These are phyloP conservation scores for Marasmius tenuissimus DNA, from an alignment of 1,284 basidiomycete genomes.

Conservation along the genomic window DNA sequence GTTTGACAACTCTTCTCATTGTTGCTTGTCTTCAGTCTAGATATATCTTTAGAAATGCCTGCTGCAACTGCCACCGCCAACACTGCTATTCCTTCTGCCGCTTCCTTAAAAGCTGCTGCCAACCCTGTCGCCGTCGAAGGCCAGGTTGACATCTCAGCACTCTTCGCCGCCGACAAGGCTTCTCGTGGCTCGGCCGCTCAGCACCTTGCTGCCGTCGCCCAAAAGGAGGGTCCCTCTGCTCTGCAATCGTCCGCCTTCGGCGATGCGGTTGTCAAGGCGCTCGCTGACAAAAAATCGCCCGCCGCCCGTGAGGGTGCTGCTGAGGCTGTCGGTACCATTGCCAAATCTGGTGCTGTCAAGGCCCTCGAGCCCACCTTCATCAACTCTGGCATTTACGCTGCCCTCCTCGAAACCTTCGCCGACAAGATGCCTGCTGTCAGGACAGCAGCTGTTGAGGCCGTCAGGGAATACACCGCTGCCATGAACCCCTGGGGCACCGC, in stretches of 20 bases:
- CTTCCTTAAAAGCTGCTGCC: slow-evolving; percentile 64
- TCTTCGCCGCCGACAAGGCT: slow-evolving; percentile 76
- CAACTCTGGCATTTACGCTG: slow-evolving; percentile 81
- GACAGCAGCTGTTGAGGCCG: slow-evolving; percentile 84
- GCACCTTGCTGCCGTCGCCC: slow-evolving; percentile 70
- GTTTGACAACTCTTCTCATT: neutral
- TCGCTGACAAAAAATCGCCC: slow-evolving; percentile 89
- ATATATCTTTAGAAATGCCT: slow-evolving; percentile 58
- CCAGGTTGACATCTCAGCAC: slow-evolving; percentile 62
- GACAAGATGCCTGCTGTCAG: slow-evolving; percentile 90
- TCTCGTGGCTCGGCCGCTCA: slow-evolving; percentile 70
- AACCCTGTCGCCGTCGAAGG: slow-evolving; percentile 50
- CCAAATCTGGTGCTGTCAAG: slow-evolving; percentile 78
- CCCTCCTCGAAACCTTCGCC: slow-evolving; percentile 89
- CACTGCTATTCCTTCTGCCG: slow-evolving; percentile 49
- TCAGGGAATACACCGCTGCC: slow-evolving; percentile 75
- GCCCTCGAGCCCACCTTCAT: slow-evolving; percentile 91
- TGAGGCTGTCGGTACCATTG: slow-evolving; percentile 68
- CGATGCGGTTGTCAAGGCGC: slow-evolving; percentile 82
- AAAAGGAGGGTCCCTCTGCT: slow-evolving; percentile 86
- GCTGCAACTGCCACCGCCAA: slow-evolving; percentile 61
- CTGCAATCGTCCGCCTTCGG: slow-evolving; percentile 78
- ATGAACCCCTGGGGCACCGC: slow-evolving; percentile 92
- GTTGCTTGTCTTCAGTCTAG: slow-evolving; percentile 32
- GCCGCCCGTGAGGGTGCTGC: slow-evolving; percentile 86